A percentile compares a stretch with the other conserved stretches of the same genome.
Conservation (phyloP, 495 filamentous ascomycete species). For the Penicillium simplicissimum region DNA sequence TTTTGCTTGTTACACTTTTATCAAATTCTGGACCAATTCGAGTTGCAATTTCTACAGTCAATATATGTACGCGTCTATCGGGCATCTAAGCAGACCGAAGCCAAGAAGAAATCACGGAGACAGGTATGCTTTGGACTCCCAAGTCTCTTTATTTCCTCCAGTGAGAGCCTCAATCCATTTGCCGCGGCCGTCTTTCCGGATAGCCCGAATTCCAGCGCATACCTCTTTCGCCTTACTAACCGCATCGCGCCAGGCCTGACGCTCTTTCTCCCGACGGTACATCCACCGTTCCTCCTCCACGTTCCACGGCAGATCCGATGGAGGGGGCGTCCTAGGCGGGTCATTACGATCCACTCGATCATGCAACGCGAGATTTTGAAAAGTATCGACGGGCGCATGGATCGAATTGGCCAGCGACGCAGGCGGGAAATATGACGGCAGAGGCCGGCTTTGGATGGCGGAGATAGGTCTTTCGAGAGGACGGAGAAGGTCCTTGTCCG, state of each 20-base stretch:
- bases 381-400: slow-evolving; percentile 4
- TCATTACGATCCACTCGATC: neutral
- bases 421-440: neutral
- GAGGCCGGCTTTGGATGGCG: neutral
- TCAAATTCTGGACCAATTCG: neutral
- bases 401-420: neutral
- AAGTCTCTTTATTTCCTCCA: slow-evolving; percentile 22
- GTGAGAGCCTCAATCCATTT: slow-evolving; percentile 44
- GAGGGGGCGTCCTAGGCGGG: neutral
- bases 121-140: neutral
- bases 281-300: slow-evolving; percentile 35
- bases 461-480: neutral
- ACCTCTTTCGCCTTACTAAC: slow-evolving; percentile 28
- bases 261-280: slow-evolving; percentile 29
- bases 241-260: slow-evolving; percentile 26
- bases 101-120: neutral
- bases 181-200: slow-evolving; percentile 31
- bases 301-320: slow-evolving; percentile 30
- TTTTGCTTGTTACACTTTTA: neutral
- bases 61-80: neutral
- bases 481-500: neutral
- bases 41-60: neutral
- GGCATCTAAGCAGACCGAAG: neutral
- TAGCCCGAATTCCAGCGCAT: slow-evolving; percentile 27
- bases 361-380: neutral